A percentile compares a stretch with the other conserved stretches of the same genome.
phyloP scores from a whole-genome alignment of 1,284 basidiomycete species.

The Coniophora puteana region DNA sequence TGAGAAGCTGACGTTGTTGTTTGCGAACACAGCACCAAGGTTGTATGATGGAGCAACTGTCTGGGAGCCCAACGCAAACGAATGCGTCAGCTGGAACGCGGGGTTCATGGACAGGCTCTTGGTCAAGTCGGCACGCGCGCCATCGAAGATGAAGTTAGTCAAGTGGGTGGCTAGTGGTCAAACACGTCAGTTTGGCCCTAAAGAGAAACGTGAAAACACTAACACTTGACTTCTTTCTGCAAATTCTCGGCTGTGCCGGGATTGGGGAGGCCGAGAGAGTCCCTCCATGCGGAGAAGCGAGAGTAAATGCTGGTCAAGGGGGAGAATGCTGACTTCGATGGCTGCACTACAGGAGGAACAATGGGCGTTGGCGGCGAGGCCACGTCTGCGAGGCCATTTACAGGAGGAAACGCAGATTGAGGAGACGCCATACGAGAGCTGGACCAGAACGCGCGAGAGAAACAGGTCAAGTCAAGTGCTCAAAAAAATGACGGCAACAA shows the following conservation, averaged over 20 bases:
- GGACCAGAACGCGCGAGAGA: constrained; percentile 17
- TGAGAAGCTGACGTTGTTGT: constrained; percentile 59
- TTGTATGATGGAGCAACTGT: constrained; percentile 82
- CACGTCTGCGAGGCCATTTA: constrained; percentile 30
- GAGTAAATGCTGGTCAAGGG: constrained; percentile 66
- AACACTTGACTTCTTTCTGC: constrained; percentile 88
- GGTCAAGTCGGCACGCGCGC: constrained; percentile 92
- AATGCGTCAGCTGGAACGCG: constrained; percentile 97
- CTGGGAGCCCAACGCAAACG: constrained; percentile 85
- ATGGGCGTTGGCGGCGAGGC: constrained; percentile 28
- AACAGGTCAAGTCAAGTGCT: constrained; percentile 20
- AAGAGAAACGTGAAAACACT: constrained; percentile 19
- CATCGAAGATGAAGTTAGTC: constrained; percentile 96
- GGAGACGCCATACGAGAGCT: constrained; percentile 38
- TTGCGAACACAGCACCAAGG: constrained; percentile 93
- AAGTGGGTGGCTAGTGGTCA: constrained; percentile 73
- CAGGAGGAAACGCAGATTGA: constrained; percentile 28
- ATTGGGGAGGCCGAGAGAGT: constrained; percentile 76
- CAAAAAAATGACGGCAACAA: constrained; percentile 36
- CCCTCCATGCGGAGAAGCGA: constrained; percentile 78
- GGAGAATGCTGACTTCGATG: constrained; percentile 35
- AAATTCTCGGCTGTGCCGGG: constrained; percentile 90
- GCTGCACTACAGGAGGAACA: constrained; percentile 11
- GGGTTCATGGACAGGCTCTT: constrained; percentile 94
- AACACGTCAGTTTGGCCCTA: constrained; percentile 11